Evolutionary conservation across 192 early-diverging fungal genomes (phyloP).

Genomic region (Powellomyces hirtus): DNA sequence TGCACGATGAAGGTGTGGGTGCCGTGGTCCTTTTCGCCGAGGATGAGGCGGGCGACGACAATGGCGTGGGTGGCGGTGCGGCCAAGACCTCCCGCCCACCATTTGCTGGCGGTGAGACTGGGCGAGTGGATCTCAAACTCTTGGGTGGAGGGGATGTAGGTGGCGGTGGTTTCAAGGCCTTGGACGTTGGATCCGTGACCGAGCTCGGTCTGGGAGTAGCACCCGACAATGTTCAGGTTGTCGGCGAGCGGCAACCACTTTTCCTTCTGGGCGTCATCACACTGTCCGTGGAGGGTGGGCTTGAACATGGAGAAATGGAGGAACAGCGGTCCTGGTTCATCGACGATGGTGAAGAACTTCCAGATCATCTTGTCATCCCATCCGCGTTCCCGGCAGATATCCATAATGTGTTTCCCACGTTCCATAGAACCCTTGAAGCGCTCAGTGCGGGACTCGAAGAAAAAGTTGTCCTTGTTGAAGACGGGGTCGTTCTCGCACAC

Average conservation of each 20-base stretch:
- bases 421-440: constrained; percentile 57
- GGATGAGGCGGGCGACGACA: constrained; percentile 78
- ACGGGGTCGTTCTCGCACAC: constrained; percentile 68
- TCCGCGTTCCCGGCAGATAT: constrained; percentile 56
- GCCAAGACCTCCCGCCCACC: constrained; percentile 86
- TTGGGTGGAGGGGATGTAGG: constrained; percentile 75
- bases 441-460: constrained; percentile 72
- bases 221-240: constrained; percentile 76
- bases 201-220: constrained; percentile 81
- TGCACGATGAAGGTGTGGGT: constrained; percentile 80
- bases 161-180: constrained; percentile 86
- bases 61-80: constrained; percentile 71
- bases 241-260: constrained; percentile 71
- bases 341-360: constrained; percentile 53
- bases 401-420: constrained; percentile 63
- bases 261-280: constrained; percentile 73
- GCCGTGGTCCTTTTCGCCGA: constrained; percentile 72
- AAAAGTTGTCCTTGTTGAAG: constrained; percentile 68
- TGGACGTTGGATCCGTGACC: constrained; percentile 85
- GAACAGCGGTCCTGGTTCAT: constrained; percentile 65
- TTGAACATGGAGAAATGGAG: constrained; percentile 84
- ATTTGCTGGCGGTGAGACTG: constrained; percentile 74
- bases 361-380: constrained; percentile 54
- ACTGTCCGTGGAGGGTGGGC: constrained; percentile 72
- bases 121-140: constrained; percentile 87